A percentile compares a stretch with the other conserved stretches of the same genome.
Conservation (phyloP, 2,329 filamentous ascomycete genomes). For the Diaporthe batatas region DNA sequence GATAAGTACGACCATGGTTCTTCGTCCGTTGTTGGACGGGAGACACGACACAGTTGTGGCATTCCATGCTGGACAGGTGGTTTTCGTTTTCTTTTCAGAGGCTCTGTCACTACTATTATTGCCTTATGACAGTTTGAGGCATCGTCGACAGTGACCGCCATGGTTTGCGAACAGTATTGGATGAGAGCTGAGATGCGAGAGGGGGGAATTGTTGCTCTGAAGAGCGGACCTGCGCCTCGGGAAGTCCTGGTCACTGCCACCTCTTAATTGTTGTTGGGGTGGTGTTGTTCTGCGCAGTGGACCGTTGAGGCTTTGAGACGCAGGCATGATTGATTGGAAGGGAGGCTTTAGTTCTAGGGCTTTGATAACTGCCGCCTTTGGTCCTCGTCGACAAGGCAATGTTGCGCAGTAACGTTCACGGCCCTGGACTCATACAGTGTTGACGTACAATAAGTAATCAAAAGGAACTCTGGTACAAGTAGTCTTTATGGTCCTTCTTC, state of each 20-base stretch:
- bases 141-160: neutral
- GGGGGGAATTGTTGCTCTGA: conserved; percentile 4
- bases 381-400: conserved; percentile 7
- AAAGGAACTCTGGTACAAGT: conserved; percentile 27
- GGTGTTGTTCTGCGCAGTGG: conserved; percentile 7
- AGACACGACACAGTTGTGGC: neutral
- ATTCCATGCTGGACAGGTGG: neutral
- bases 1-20: conserved; percentile 3
- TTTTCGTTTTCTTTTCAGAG: neutral
- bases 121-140: conserved; percentile 1
- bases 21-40: neutral
- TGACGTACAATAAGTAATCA: conserved; percentile 7
- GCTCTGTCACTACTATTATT: conserved; percentile 8
- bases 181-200: neutral
- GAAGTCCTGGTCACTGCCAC: conserved; percentile 7
- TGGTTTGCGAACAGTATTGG: neutral
- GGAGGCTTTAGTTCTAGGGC: conserved; percentile 9
- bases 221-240: neutral
- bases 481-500: neutral
- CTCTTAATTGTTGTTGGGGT: conserved; percentile 22
- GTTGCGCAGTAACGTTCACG: conserved; percentile 29
- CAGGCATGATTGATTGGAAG: conserved; percentile 4
- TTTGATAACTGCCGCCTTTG: conserved; percentile 35
- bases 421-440: conserved; percentile 24
- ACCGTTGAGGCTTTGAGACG: neutral